Evolutionary conservation across 345 rosid species (phyloP), one percentile per base, ranked within the genome.

Genomic region (Lepidium africanum): DNA sequence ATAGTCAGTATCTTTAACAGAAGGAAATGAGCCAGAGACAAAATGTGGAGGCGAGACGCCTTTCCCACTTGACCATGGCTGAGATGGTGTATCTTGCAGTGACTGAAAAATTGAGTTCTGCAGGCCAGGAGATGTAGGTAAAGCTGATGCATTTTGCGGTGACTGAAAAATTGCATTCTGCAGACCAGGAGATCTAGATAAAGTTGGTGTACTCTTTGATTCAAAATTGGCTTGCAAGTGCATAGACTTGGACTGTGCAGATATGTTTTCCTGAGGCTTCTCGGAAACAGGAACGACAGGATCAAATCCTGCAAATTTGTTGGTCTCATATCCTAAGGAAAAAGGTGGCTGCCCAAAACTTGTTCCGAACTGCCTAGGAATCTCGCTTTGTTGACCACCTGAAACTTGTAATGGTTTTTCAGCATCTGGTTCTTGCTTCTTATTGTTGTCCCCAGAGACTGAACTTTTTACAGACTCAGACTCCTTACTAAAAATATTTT

Each of bases 1-100:
- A 42, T 73, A 73, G 65, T 78, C 82, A 61, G 35, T 38, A 41
- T 59, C 39, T 75, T 74, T 77, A 57, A 82, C 69, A 38, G 75
- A 27, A 47, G 68, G 63, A 77, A 76, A 51, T 16, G 73, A 27
- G 50, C 77, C 66, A 16, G 73, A 71, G 14, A 49, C 78, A 64
- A 81, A 70, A 62, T 63, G 74, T 40, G 79, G 72, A 30, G 75
- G 51, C 59, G 72, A 74, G 46, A 55, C 33, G 30, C 59, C 43
- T 57, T 82, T 79, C 36, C 67, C 84, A 79, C 74, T 67, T 64
- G 84, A 74, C 78, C 70, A 74, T 60, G 82, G 65, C 60, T 82
- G 86, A 78, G 86, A 70, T 72, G 83, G 65, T 5, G 68, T 51
- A 67, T 68, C 61, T 56, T 76, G 56, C 63, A 61, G 72, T 55